Base-by-base conservation (phyloP, 768 basidiomycete species). In the Lactarius quietus region DNA sequence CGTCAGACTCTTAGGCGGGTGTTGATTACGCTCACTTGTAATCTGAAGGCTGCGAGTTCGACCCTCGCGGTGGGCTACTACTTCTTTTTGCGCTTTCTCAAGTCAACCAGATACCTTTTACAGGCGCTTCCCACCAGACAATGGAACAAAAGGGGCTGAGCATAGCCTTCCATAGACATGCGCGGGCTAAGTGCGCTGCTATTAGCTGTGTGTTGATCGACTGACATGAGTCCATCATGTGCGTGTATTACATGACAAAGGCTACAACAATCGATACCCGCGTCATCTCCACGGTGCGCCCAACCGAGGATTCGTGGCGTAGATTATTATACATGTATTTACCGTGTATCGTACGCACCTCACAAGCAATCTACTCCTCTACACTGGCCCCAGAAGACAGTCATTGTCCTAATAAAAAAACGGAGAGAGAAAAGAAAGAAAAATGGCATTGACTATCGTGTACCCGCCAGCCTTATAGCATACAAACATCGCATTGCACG, bases 1-100 rank as follows among this genome's bases (percentile, higher is more conserved):
- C 82, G 82, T 83, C 82, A 84, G 82, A 83, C 82, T 83, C 81
- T 83, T 84, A 84, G 23, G 6, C 26, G 14, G 26, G 48, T 51
- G 48, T 26, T 7, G 6, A 15, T 48, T 26, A 15, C 6, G 6
- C 48, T 26, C 38, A 2, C 14, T 2, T 51, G 3, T 26, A 26
- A 81, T 82, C 82, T 81, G 81, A 83, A 83, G 82, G 81, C 81
- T 82, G 82, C 82, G 82, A 82, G 82, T 83, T 82, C 81, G 81
- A 82, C 82, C 81, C 82, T 82, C 82, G 82, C 81, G 82, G 82
- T 82, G 81, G 81, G 81, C 82, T 83, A 83, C 48, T 26, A 26
- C 48, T 51, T 51, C 48, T 51, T 51, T 48, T 51, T 51, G 48
- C 48, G 14, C 45, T 23, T 39, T 48, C 3, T 12, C 39, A 41